Conservation (phyloP, 2,329 filamentous ascomycete genomes). For the Apiospora phragmitis region DNA sequence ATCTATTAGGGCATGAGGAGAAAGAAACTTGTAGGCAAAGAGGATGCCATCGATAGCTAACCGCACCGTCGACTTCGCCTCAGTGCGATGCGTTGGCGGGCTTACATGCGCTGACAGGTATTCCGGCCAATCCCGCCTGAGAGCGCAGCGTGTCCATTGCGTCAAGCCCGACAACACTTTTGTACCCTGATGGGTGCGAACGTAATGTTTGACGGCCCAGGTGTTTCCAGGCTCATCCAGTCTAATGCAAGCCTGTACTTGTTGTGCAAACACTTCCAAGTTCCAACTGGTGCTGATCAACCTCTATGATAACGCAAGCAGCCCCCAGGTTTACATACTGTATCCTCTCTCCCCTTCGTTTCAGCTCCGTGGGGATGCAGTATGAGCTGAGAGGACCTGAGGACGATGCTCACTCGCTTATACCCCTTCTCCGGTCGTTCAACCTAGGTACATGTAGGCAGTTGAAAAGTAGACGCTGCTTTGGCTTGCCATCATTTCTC, state of each 20-base stretch:
- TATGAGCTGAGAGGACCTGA: no score
- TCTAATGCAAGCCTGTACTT: not conserved
- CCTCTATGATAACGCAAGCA: not conserved
- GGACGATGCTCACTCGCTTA: not conserved
- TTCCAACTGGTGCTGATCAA: not conserved
- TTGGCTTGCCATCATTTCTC: not conserved
- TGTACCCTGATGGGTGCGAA: not conserved
- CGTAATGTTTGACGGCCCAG: not conserved
- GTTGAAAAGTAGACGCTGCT: not conserved
- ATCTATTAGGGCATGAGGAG: not conserved
- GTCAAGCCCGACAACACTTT: not conserved
- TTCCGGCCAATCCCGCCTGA: not conserved
- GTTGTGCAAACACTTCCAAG: not conserved
- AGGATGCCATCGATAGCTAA: not conserved
- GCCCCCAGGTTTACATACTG: not conserved
- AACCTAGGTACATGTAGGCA: not conserved
- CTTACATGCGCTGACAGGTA: not conserved
- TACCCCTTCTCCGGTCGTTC: not conserved
- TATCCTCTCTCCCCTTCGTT: not conserved
- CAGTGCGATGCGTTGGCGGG: not conserved
- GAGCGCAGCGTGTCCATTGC: not conserved
- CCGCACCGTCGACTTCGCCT: not conserved
- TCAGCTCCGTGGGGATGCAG: not conserved
- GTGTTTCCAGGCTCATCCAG: not conserved
- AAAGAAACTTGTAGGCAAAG: not conserved